Percentiles rank a stretch among this genome's conserved stretches.
phyloP scores from a whole-genome alignment of 192 early-diverging fungal species.

The Pilaira anomala region DNA sequence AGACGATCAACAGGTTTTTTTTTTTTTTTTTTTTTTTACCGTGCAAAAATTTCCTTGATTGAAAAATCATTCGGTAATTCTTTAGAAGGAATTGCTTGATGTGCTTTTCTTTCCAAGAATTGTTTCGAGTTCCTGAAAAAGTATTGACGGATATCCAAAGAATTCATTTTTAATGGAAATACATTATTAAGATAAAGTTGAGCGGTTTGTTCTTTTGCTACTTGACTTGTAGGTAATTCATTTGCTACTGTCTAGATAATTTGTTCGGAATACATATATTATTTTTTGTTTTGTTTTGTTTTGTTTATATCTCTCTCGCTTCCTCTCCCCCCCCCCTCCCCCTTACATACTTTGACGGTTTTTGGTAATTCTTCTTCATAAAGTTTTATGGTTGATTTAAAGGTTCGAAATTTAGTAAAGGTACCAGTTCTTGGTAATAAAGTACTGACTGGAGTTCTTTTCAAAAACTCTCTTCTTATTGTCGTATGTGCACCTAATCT shows the following conservation, averaged over 20 bases:
- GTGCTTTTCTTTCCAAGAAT: constrained; percentile 20
- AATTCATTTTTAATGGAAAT: constrained; percentile 35
- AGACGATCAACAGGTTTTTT: background rate
- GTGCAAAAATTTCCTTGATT: constrained; percentile 46
- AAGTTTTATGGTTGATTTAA: too few relatives aligned
- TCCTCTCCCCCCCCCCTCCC: too few relatives aligned
- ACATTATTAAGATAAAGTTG: constrained; percentile 41
- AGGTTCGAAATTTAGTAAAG: too few relatives aligned
- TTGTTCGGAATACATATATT: too few relatives aligned
- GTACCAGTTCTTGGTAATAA: too few relatives aligned
- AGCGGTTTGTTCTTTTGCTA: constrained; percentile 2
- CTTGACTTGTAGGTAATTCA: background rate
- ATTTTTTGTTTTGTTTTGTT: too few relatives aligned
- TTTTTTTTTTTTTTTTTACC: constrained; percentile 30
- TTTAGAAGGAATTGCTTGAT: constrained; percentile 35
- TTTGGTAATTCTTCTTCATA: too few relatives aligned
- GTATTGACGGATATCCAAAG: constrained; percentile 34
- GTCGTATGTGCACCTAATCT: too few relatives aligned
- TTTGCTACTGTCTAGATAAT: background rate
- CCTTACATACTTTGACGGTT: too few relatives aligned
- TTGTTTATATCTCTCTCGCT: too few relatives aligned
- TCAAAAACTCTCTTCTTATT: too few relatives aligned
- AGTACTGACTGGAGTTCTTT: too few relatives aligned
- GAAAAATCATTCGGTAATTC: constrained; percentile 49
- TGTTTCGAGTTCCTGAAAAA: constrained; percentile 22